Evolutionary conservation across 306 rosid genomes (phyloP), one percentile per base, ranked within the genome.

Genomic region (Cicer chorassanicum): DNA sequence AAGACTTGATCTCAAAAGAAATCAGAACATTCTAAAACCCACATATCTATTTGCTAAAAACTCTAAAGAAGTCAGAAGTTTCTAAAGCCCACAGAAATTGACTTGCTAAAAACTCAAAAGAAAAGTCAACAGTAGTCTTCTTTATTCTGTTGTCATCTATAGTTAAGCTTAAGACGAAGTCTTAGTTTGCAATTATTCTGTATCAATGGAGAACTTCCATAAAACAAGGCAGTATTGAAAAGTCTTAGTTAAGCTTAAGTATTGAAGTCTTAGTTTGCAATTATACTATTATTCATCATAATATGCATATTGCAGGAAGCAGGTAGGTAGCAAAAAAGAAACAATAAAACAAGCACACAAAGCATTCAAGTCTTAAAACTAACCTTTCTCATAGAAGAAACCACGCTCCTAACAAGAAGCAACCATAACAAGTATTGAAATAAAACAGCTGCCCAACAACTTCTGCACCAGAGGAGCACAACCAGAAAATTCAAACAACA

Each of bases 321-420:
- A 36, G n/a, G 34, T 4, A 44, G 29, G 65, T 10, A 55, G 4
- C 61, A 76, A 36, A 55, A 61, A n/a, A 76, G 6, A 66, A 51
- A 45, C 19, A 76, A 11, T 43, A 62, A 66, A 16, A 12, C 10
- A 68, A 34, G 49, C 11, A 14, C 7, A 59, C 7, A 78, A 36
- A 40, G 14, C 57, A 65, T 41, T 55, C 4, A 48, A 55, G 74
- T 19, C 67, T 55, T 29, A 40, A 24, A 71, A 82, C 87, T 84
- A 74, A 91, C 96, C 89, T 81, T 82, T 70, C 72, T 45, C 65
- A 42, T 6, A 19, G 73, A 72, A 49, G 84, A 45, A 73, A 34
- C 84, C 80, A 82, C 56, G 64, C 87, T 83, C 86, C 89, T 9
- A 46, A 29, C 55, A 75, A 74, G 82, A 79, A 80, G 88, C 81